phyloP scores from a whole-genome alignment of 441 rosid genomes.

The Populus hybrid region DNA sequence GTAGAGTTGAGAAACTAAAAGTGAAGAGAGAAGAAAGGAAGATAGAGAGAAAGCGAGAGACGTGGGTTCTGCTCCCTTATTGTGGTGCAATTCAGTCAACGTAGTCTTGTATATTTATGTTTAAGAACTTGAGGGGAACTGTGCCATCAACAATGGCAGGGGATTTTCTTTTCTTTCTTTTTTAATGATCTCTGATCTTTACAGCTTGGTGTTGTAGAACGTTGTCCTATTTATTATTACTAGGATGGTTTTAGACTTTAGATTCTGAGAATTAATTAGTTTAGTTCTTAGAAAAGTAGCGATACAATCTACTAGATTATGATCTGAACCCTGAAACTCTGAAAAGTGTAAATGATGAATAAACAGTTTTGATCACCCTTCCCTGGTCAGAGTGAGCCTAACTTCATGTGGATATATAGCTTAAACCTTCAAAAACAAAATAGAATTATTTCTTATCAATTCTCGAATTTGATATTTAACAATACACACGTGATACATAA shows the following conservation, averaged over 20 bases:
- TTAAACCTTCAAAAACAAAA: background rate
- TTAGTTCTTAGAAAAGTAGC: background rate
- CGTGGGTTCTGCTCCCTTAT: slow-evolving; percentile 59
- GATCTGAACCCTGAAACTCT: slow-evolving; percentile 15
- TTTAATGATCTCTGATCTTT: background rate
- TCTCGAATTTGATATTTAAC: background rate
- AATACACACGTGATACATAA: background rate
- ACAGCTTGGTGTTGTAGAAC: background rate
- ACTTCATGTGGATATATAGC: background rate
- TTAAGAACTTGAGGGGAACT: slow-evolving; percentile 39
- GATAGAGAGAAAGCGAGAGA: slow-evolving; percentile 40
- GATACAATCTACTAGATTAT: background rate
- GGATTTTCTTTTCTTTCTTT: slow-evolving; percentile 17
- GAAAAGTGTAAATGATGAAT: slow-evolving; percentile 13
- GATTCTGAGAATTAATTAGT: slow-evolving; percentile 8
- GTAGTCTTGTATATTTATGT: slow-evolving; percentile 22
- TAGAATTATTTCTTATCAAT: slow-evolving; percentile 6
- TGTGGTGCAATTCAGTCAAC: slow-evolving; percentile 55
- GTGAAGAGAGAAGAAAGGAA: slow-evolving; percentile 10
- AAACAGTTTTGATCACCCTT: background rate
- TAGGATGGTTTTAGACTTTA: slow-evolving; percentile 6
- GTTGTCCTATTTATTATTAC: slow-evolving; percentile 12
- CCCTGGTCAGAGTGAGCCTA: background rate
- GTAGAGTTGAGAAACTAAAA: slow-evolving; percentile 18
- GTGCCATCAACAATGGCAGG: slow-evolving; percentile 37